A percentile compares a stretch with the other conserved stretches of the same genome.
phyloP scores from a whole-genome alignment of 768 basidiomycete genomes.

The Auriscalpium vulgare region DNA sequence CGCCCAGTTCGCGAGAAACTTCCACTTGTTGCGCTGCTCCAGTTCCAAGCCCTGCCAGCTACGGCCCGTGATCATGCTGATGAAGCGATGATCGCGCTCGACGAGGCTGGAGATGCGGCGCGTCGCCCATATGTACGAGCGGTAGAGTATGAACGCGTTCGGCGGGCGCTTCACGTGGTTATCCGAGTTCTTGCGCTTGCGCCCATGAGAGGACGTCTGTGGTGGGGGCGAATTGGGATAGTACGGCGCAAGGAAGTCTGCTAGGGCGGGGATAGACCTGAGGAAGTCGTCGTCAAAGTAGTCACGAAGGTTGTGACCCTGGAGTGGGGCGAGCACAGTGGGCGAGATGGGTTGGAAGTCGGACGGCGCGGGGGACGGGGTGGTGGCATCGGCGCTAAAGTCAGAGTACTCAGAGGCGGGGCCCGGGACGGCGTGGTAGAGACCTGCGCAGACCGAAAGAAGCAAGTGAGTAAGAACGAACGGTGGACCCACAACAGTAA shows the following conservation, averaged over 20 bases:
- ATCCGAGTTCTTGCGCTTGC: conserved; percentile 32
- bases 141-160: conserved; percentile 83
- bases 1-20: conserved; percentile 35
- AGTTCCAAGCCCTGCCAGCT: too few relatives aligned
- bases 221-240: conserved; percentile 18
- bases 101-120: conserved; percentile 30
- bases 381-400: conserved; percentile 1
- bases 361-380: neutral
- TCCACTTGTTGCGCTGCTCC: too few relatives aligned
- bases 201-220: conserved; percentile 32
- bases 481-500: conserved; percentile 18
- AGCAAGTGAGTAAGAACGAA: conserved; percentile 27
- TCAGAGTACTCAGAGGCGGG: conserved; percentile 20
- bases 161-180: conserved; percentile 68
- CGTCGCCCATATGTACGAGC: conserved; percentile 56
- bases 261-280: conserved; percentile 13
- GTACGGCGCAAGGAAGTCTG: conserved; percentile 6
- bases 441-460: conserved; percentile 23
- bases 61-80: conserved; percentile 61
- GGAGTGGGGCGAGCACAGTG: neutral
- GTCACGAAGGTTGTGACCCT: neutral
- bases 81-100: conserved; percentile 65
- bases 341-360: neutral
- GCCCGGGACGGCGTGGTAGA: conserved; percentile 23
- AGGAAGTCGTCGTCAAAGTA: conserved; percentile 7